Evolutionary conservation across 208 protist genomes (phyloP).

Genomic region (Trypanosomatidae sp.): DNA sequence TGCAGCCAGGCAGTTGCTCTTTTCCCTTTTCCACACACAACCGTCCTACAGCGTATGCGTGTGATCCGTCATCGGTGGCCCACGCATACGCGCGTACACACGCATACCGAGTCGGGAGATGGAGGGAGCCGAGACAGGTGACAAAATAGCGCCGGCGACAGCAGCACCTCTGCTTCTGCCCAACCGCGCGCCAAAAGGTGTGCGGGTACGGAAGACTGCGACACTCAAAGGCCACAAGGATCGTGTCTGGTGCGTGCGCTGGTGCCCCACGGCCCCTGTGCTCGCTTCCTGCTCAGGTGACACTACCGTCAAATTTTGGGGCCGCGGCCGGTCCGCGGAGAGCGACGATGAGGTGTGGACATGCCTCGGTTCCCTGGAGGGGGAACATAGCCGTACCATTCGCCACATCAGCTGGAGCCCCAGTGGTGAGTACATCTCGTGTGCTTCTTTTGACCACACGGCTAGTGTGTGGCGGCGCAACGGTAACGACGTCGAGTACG

Average conservation of each 20-base stretch:
- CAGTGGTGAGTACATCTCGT: constrained; percentile 74
- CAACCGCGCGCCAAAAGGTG: not conserved
- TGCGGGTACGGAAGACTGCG: constrained; percentile 39
- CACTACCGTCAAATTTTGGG: constrained; percentile 69
- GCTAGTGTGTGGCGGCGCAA: constrained; percentile 71
- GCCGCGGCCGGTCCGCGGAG: constrained; percentile 5
- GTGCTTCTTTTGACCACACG: constrained; percentile 83
- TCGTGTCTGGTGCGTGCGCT: constrained; percentile 87
- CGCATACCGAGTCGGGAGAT: not conserved
- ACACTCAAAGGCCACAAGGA: constrained; percentile 61
- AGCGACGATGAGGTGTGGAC: constrained; percentile 29
- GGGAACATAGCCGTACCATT: constrained; percentile 77
- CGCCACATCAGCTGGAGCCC: constrained; percentile 86
- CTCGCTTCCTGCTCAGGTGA: constrained; percentile 81
- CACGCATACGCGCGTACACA: not conserved
- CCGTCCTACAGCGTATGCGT: not conserved
- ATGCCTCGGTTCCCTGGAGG: constrained; percentile 56
- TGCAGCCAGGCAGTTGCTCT: not conserved
- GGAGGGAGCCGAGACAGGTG: not conserved
- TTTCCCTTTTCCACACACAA: not conserved
- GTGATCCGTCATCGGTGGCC: not conserved
- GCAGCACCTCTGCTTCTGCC: constrained; percentile 29
- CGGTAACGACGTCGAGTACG: constrained; percentile 25
- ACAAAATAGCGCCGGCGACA: not conserved
- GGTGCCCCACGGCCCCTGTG: constrained; percentile 66